Evolutionary conservation across 1,139 yeast species (phyloP).

Genomic region (Taphrina populina): DNA sequence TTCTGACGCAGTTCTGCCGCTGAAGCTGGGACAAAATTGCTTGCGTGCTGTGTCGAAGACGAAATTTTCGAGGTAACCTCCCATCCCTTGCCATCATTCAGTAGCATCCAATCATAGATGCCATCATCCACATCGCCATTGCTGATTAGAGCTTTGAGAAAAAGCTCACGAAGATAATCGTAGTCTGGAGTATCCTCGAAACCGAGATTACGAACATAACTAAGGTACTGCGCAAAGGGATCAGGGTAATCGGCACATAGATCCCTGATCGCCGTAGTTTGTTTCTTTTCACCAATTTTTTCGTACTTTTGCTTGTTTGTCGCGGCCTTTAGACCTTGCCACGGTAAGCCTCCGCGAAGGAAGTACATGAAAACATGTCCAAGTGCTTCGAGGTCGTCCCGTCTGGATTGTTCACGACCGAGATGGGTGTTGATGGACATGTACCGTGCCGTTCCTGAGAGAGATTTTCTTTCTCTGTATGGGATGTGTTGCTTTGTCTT

Average conservation of each 20-base stretch:
- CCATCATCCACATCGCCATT: slow-evolving; percentile 77
- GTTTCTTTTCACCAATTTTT: slow-evolving; percentile 92
- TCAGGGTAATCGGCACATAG: slow-evolving; percentile 80
- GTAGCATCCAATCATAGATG: slow-evolving; percentile 90
- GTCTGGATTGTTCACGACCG: slow-evolving; percentile 92
- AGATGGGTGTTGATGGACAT: slow-evolving; percentile 97
- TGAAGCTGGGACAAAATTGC: slow-evolving; percentile 27
- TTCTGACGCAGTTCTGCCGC: slow-evolving; percentile 32
- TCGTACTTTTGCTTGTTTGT: slow-evolving; percentile 96
- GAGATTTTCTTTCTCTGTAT: slow-evolving; percentile 87
- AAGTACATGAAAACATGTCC: slow-evolving; percentile 95
- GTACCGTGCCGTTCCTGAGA: slow-evolving; percentile 95
- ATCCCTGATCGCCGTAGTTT: slow-evolving; percentile 74
- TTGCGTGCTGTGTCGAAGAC: slow-evolving; percentile 1
- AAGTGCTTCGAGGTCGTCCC: slow-evolving; percentile 93
- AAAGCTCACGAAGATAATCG: slow-evolving; percentile 72
- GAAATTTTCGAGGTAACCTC: slow-evolving; percentile 59
- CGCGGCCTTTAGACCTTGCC: slow-evolving; percentile 98
- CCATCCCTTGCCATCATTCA: slow-evolving; percentile 92
- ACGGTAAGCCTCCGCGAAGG: slow-evolving; percentile 91
- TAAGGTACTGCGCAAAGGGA: slow-evolving; percentile 83
- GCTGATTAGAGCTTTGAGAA: slow-evolving; percentile 69
- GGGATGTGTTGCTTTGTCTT: slow-evolving; percentile 94
- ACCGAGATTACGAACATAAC: slow-evolving; percentile 74
- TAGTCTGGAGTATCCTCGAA: slow-evolving; percentile 96